These are phyloP conservation scores for Ramaria sp. DNA, from an alignment of 768 basidiomycete genomes.

Conservation along the genomic window DNA sequence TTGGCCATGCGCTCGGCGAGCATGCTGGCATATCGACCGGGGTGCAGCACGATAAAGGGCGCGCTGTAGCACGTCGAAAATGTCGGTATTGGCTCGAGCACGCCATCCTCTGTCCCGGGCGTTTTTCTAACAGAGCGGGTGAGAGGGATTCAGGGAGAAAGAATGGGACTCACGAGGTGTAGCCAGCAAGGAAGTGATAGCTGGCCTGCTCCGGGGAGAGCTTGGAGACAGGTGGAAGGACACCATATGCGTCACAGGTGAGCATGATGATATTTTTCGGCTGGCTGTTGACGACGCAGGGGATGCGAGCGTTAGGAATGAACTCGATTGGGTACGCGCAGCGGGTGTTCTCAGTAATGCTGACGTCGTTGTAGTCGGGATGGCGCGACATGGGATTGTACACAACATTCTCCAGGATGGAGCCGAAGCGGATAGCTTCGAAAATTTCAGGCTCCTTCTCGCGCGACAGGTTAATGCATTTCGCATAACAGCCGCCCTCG, in stretches of 20 bases:
- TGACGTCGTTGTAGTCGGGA: slow-evolving; percentile 92
- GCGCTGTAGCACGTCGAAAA: slow-evolving; percentile 99
- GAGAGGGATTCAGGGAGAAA: slow-evolving; percentile 9
- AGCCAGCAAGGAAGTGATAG: slow-evolving; percentile 96
- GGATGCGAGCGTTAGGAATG: slow-evolving; percentile 92
- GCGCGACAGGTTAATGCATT: slow-evolving; percentile 90
- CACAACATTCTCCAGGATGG: slow-evolving; percentile 98
- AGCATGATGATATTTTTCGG: slow-evolving; percentile 95
- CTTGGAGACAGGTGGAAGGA: slow-evolving; percentile 90
- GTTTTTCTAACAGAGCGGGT: slow-evolving; percentile 54
- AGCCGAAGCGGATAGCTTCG: slow-evolving; percentile 89
- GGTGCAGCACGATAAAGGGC: slow-evolving; percentile 98
- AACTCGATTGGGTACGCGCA: slow-evolving; percentile 98
- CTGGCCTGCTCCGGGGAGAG: slow-evolving; percentile 90
- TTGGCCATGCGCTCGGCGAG: slow-evolving; percentile 87
- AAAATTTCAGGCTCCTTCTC: slow-evolving; percentile 99
- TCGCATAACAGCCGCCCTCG: slow-evolving; percentile 98
- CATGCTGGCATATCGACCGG: slow-evolving; percentile 94
- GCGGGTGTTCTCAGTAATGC: slow-evolving; percentile 98
- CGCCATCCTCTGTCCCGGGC: slow-evolving; percentile 97
- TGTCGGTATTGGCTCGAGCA: slow-evolving; percentile 95
- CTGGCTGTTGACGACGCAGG: slow-evolving; percentile 77
- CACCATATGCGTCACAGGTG: slow-evolving; percentile 97
- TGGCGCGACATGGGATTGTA: slow-evolving; percentile 75
- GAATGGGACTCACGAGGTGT: slow-evolving; percentile 35